Evolutionary conservation across 2,329 filamentous ascomycete genomes (phyloP), one percentile per base, ranked within the genome.

Genomic region (Rutstroemia sp.): DNA sequence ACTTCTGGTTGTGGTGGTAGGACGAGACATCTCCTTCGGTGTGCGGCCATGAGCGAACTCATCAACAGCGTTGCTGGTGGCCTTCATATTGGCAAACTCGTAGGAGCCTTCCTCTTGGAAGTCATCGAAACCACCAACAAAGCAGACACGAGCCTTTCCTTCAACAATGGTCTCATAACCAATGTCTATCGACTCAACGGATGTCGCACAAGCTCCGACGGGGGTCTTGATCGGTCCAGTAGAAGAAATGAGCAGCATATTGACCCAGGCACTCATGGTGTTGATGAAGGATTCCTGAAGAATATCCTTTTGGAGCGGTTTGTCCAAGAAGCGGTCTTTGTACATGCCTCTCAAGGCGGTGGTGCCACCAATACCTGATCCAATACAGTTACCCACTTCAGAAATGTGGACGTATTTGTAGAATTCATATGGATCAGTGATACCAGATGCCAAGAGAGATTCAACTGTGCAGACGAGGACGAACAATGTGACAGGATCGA

Each of bases 31-130:
- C 75, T 99, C 94, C 73, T 86, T 84, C 12, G 94, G 92, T 50
- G 94, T 97, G 63, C 94, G 89, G 48, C 94, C 94, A 68, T 97
- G 94, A 9, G 86, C 90, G 66, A 99, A 89, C 73, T 99, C 95
- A 65, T 97, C 92, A 60, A 96, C 88, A 25, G 92, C 92, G 70
- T 97, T 99, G 81, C 92, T 96, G 56, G 94, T 99, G 58, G 94
- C 94, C 76, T 96, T 95, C 94, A 99, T 99, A 79, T 99, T 99
- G 78, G 94, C 94, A 72, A 99, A 99, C 74, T 99, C 94, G 70
- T 96, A 99, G 1, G 94, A 99, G 52, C 94, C 95, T 76, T 99
- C 94, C 76, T 99, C 94, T 69, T 95, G 91, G 78, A 99, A 96
- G 75, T 99, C 95, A 76, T 99, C 94, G 69, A 99, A 97, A 65